Conservation (phyloP, 768 basidiomycete genomes). For the Leccinum olivaceopallidum region DNA sequence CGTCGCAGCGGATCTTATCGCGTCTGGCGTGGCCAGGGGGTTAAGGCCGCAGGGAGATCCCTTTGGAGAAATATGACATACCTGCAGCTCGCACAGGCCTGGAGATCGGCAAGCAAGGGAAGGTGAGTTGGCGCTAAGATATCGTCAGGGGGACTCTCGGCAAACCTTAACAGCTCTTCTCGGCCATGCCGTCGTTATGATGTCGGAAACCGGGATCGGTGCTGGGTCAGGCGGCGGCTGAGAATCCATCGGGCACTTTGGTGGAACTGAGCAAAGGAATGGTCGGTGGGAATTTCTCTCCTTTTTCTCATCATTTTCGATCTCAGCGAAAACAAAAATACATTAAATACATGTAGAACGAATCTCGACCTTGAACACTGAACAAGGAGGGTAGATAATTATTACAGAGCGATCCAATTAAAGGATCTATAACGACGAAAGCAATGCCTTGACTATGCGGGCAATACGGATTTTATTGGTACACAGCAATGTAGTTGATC, state of each 20-base stretch:
- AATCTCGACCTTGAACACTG: slow-evolving; percentile 10
- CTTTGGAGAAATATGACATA: slow-evolving; percentile 4
- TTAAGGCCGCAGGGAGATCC: neutral
- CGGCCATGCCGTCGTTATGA: slow-evolving; percentile 46
- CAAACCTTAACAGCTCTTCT: slow-evolving; percentile 53
- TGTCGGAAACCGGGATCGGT: slow-evolving; percentile 54
- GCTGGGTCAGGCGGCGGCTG: slow-evolving; percentile 35
- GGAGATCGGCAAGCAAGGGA: neutral
- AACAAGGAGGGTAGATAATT: slow-evolving; percentile 1
- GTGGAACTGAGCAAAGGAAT: slow-evolving; percentile 31
- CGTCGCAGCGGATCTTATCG: slow-evolving; percentile 64
- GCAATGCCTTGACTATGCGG: neutral
- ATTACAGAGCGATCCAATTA: neutral
- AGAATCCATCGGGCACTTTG: slow-evolving; percentile 34
- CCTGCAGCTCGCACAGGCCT: slow-evolving; percentile 68
- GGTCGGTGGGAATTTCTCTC: slow-evolving; percentile 31
- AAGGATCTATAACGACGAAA: slow-evolving; percentile 1
- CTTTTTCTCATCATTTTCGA: slow-evolving; percentile 26
- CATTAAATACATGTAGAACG: neutral
- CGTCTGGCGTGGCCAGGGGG: slow-evolving; percentile 38
- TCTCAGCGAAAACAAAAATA: slow-evolving; percentile 9
- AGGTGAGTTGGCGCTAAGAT: slow-evolving; percentile 13
- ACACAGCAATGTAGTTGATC: slow-evolving; percentile 58
- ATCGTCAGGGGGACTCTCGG: slow-evolving; percentile 13
- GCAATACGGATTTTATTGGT: slow-evolving; percentile 31